These are phyloP conservation scores for Lippia alba DNA, from an alignment of 305 asterid species.

Conservation along the genomic window DNA sequence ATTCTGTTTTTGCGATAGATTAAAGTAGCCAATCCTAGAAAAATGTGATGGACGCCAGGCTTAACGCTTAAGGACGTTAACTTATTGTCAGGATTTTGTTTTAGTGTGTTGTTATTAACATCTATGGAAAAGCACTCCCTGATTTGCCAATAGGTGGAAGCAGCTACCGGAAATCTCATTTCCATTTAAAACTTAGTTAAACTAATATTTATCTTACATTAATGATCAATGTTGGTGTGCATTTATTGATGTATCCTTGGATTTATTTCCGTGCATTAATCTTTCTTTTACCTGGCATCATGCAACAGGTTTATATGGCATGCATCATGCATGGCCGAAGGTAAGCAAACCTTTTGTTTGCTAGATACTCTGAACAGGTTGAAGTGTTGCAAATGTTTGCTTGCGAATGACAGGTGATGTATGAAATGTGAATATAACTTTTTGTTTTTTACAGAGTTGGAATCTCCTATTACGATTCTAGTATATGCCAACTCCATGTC, in stretches of 20 bases:
- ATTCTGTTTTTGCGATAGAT: not conserved
- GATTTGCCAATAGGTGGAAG: conserved; percentile 11
- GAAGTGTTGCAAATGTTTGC: conserved; percentile 5
- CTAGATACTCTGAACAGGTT: conserved; percentile 31
- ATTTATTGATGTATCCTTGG: conserved; percentile 13
- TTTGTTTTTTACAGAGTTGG: conserved; percentile 71
- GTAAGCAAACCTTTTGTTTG: conserved; percentile 42
- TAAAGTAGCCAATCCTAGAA: not conserved
- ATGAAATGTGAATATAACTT: conserved; percentile 25
- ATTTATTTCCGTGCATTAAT: conserved; percentile 5
- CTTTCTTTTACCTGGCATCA: conserved; percentile 32
- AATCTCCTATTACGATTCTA: conserved; percentile 82
- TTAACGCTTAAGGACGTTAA: conserved; percentile 3
- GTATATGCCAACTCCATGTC: conserved; percentile 72
- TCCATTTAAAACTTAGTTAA: conserved; percentile 5
- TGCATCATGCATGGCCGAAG: conserved; percentile 84
- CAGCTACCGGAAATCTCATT: conserved; percentile 1
- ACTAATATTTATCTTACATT: not conserved
- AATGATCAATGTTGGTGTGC: not conserved
- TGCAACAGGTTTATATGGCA: conserved; percentile 87
- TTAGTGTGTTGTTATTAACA: no score
- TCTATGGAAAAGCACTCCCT: no score
- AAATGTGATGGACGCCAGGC: not conserved
- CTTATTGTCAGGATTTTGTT: not conserved
- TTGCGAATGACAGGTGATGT: conserved; percentile 19